Evolutionary conservation across 2,329 filamentous ascomycete species (phyloP).

Genomic region (Biscogniauxia sp.): DNA sequence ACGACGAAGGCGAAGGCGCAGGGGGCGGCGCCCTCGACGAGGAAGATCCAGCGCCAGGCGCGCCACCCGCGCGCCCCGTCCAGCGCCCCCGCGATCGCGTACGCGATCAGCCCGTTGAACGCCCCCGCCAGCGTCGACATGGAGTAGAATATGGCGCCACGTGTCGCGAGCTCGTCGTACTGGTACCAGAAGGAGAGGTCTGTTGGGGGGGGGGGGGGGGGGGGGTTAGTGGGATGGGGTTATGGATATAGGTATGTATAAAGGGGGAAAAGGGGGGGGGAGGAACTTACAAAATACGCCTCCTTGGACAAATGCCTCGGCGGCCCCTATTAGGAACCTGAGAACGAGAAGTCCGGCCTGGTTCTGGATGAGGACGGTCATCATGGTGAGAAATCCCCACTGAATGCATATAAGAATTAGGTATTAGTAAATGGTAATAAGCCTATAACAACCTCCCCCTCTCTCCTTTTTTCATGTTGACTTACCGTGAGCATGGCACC

Average conservation of each 20-base stretch:
- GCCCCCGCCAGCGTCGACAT: slow-evolving; percentile 23
- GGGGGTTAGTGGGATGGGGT: background rate
- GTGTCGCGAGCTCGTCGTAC: slow-evolving; percentile 24
- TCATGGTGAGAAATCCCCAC: slow-evolving; percentile 25
- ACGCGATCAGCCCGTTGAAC: slow-evolving; percentile 27
- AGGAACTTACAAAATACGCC: slow-evolving; percentile 20
- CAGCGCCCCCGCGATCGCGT: slow-evolving; percentile 18
- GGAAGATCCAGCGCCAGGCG: slow-evolving; percentile 24
- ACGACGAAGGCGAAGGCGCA: slow-evolving; percentile 22
- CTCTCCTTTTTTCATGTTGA: background rate
- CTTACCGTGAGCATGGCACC: slow-evolving; percentile 22
- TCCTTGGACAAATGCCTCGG: slow-evolving; percentile 25
- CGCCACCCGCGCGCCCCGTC: slow-evolving; percentile 24
- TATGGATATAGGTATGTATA: background rate
- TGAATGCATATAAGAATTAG: slow-evolving; percentile 11
- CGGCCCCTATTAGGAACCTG: slow-evolving; percentile 21
- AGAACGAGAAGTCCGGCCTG: slow-evolving; percentile 15
- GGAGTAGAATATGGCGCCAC: slow-evolving; percentile 23
- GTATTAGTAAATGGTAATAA: background rate
- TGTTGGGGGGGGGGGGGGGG: slow-evolving; percentile 1
- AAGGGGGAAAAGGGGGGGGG: background rate
- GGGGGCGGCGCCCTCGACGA: slow-evolving; percentile 24
- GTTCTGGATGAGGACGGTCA: slow-evolving; percentile 19
- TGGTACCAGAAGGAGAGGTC: slow-evolving; percentile 29
- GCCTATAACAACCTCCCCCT: background rate